These are phyloP conservation scores for Nicotiana otophora DNA, from an alignment of 257 asterid species.

Conservation along the genomic window DNA sequence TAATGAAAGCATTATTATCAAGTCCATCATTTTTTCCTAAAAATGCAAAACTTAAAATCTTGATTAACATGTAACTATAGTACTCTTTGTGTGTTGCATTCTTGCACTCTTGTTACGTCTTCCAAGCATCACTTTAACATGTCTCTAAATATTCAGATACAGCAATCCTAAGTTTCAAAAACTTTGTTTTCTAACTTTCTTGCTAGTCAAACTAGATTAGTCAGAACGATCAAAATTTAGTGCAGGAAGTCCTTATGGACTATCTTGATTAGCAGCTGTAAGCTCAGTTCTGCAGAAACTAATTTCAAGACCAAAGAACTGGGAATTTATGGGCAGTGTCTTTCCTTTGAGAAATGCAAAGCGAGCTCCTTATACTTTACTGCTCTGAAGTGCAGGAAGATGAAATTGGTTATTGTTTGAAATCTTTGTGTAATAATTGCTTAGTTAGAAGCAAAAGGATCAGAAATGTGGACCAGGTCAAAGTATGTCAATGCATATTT, in stretches of 20 bases:
- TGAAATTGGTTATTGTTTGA: background rate
- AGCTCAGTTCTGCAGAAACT: slow-evolving; percentile 3
- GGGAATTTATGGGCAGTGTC: background rate
- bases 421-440: background rate
- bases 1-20: background rate
- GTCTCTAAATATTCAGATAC: background rate
- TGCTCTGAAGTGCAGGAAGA: slow-evolving; percentile 1
- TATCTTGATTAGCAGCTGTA: background rate
- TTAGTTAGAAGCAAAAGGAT: background rate
- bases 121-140: background rate
- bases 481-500: background rate
- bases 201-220: background rate
- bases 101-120: background rate
- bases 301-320: background rate
- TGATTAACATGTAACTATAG: background rate
- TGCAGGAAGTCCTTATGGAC: background rate
- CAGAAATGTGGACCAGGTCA: slow-evolving; percentile 1
- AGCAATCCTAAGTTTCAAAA: background rate
- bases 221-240: background rate
- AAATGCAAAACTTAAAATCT: background rate
- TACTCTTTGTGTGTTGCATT: background rate
- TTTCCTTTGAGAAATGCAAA: background rate
- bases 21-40: background rate
- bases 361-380: background rate
- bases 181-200: background rate